Base-by-base conservation (phyloP, 2,329 filamentous ascomycete species). In the Keithomyces neogunnii region DNA sequence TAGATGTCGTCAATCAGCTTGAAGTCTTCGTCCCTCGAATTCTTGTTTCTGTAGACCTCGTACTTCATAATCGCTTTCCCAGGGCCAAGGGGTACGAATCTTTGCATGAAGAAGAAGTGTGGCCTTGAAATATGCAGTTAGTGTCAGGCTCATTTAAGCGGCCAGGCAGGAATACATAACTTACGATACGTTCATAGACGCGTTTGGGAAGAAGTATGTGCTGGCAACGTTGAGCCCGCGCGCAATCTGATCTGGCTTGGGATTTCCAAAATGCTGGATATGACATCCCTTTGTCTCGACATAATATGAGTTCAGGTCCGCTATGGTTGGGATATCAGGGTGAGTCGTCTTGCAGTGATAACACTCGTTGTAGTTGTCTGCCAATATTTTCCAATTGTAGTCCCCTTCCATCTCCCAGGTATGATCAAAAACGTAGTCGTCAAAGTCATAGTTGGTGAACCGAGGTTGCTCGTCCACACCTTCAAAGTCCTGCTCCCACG, bases 291-390 rank as follows among this genome's bases (percentile, higher is more conserved):
- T 71, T 39, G 73, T 73, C 55, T 76, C 68, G 47, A 79, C 76
- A 40, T 68, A 65, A 64, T 82, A 83, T 3, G 74, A 74, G 52
- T 74, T 72, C 39, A 83, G 71, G 53, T 83, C 76, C 44, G 79
- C 73, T n/a, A 83, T 70, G 42, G 70, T 68, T 4, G 76, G 71
- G 33, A 82, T 76, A 52, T 80, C 77, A 2, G 81, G 79, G 57
- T 83, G 80, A 2, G 78, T 75, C 1, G 75, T 77, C 48, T 75
- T 73, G 68, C 79, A 83, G 67, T 84, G 80, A 58, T 84, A 85
- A 61, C 80, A 84, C 61, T 81, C 80, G 61, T 85, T 85, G 69
- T 82, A 85, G 67, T 84, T 83, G 60, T 84, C 81, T 11, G 75
- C 74, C 33, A 81, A 63, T 29, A 77, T 74, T 66, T 82, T 82